Conservation (phyloP, 2,329 filamentous ascomycete genomes). For the Colletotrichum sidae region DNA sequence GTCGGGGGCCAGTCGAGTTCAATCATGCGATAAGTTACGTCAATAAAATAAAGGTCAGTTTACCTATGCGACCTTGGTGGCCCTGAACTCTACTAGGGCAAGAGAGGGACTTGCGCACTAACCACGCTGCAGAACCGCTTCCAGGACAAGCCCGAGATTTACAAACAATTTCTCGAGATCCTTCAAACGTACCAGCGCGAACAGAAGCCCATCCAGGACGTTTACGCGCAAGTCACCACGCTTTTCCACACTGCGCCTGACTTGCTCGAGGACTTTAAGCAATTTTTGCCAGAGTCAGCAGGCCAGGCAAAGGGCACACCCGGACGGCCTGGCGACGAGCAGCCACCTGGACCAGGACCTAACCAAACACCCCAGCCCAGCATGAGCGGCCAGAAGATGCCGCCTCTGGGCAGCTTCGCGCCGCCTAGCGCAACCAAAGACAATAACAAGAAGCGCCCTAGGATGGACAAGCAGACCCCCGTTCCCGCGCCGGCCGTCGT, state of each 20-base stretch:
- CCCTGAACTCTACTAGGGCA: neutral
- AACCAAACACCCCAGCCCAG: constrained; percentile 68
- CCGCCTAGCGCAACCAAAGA: constrained; percentile 88
- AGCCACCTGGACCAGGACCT: constrained; percentile 58
- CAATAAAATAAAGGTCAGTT: constrained; percentile 95
- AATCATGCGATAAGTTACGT: constrained; percentile 99
- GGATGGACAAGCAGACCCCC: constrained; percentile 66
- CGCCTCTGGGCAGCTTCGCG: constrained; percentile 94
- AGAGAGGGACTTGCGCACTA: constrained; percentile 29
- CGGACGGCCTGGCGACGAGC: constrained; percentile 74
- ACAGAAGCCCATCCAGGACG: constrained; percentile 97
- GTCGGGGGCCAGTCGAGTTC: constrained; percentile 95
- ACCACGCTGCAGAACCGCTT: constrained; percentile 82
- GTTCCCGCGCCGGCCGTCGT: constrained; percentile 57
- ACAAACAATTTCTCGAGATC: constrained; percentile 99
- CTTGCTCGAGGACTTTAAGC: constrained; percentile 97
- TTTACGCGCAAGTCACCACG: constrained; percentile 95
- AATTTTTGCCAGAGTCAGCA: constrained; percentile 92
- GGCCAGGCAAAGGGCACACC: constrained; percentile 63
- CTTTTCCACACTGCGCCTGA: constrained; percentile 95
- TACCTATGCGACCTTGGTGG: neutral
- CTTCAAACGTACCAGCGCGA: constrained; percentile 98
- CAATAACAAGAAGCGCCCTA: constrained; percentile 82
- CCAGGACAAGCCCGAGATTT: constrained; percentile 95
- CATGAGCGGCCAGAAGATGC: constrained; percentile 78